A percentile compares a stretch with the other conserved stretches of the same genome.
These are phyloP conservation scores for Tricladium varicosporioides DNA, from an alignment of 2,329 filamentous ascomycete genomes.

Conservation along the genomic window DNA sequence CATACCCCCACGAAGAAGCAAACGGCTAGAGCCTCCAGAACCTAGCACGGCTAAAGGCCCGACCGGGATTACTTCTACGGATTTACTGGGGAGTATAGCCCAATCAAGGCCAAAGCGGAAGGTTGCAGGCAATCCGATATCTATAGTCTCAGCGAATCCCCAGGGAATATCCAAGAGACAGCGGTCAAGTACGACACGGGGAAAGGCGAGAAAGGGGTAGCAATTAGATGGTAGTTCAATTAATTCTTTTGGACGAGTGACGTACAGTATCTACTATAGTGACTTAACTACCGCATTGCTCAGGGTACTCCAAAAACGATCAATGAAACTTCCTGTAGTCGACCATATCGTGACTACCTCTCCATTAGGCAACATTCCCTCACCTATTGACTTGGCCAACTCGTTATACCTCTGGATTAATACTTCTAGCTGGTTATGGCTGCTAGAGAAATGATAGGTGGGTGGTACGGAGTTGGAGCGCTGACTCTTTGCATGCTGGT, in stretches of 20 bases:
- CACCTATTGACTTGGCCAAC: neutral
- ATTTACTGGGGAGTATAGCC: constrained; percentile 2
- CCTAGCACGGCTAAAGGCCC: constrained; percentile 4
- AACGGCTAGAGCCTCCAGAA: constrained; percentile 4
- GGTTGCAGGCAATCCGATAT: constrained; percentile 8
- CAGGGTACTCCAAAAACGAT: neutral
- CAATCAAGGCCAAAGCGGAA: constrained; percentile 11
- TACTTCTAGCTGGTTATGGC: neutral
- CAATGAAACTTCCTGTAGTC: neutral
- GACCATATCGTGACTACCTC: neutral
- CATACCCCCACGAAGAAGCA: constrained; percentile 14
- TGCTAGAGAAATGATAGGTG: neutral
- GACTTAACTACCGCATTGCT: too few species aligned
- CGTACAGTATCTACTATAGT: neutral
- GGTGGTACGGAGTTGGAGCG: neutral
- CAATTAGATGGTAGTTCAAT: neutral
- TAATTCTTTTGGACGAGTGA: neutral
- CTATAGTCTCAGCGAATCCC: constrained; percentile 2
- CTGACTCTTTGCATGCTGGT: neutral
- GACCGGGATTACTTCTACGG: constrained; percentile 6
- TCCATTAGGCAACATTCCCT: neutral
- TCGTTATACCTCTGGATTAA: neutral
- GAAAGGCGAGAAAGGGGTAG: constrained; percentile 2
- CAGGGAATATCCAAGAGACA: constrained; percentile 5
- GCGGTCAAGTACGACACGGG: constrained; percentile 1